Evolutionary conservation across 306 rosid species (phyloP).

Genomic region (Lathyrus sativus): DNA sequence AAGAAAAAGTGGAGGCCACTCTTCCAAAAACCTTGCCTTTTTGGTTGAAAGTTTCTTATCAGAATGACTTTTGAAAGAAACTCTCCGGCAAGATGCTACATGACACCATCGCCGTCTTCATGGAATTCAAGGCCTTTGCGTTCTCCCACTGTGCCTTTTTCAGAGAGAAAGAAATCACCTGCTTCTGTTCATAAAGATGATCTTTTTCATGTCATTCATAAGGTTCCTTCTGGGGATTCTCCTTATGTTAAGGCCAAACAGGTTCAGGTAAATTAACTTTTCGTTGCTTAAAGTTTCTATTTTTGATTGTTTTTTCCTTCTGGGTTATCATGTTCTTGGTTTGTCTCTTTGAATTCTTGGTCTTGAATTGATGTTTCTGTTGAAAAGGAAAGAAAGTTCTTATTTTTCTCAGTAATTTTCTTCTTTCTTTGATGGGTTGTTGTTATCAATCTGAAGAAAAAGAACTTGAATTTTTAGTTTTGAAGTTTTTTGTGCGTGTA

Average conservation of each 20-base stretch:
- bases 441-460: background rate
- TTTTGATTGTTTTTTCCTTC: background rate
- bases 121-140: constrained; percentile 46
- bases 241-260: constrained; percentile 94
- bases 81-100: constrained; percentile 52
- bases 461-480: background rate
- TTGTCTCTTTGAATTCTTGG: constrained; percentile 35
- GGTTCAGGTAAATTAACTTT: constrained; percentile 65
- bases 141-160: constrained; percentile 48
- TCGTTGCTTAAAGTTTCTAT: background rate
- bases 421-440: constrained; percentile 25
- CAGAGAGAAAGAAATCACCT: constrained; percentile 60
- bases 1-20: constrained; percentile 4
- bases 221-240: constrained; percentile 90
- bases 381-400: background rate
- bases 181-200: constrained; percentile 50
- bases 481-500: background rate
- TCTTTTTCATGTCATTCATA: constrained; percentile 69
- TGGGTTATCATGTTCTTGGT: constrained; percentile 30
- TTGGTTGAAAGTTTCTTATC: constrained; percentile 1
- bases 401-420: background rate
- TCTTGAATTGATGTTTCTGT: constrained; percentile 22
- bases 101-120: constrained; percentile 41
- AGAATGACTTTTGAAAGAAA: constrained; percentile 40
- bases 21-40: constrained; percentile 38